Evolutionary conservation across 306 rosid genomes (phyloP).

Genomic region (Acmispon strigosus): DNA sequence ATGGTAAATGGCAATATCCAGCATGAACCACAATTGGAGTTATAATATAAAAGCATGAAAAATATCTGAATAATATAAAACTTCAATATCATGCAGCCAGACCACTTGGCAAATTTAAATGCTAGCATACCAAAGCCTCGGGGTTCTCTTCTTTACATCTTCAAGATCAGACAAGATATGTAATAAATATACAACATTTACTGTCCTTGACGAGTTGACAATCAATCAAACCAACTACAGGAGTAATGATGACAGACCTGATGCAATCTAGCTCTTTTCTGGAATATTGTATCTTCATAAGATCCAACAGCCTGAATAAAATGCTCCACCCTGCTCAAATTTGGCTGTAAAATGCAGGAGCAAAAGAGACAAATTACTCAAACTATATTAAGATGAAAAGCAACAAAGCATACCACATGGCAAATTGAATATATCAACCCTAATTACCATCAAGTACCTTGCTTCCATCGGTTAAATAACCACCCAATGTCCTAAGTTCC

Average conservation of each 20-base stretch:
- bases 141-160: neutral
- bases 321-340: conserved; percentile 69
- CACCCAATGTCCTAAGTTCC: conserved; percentile 65
- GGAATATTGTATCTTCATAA: conserved; percentile 83
- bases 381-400: neutral
- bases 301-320: conserved; percentile 95
- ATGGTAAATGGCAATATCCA: neutral
- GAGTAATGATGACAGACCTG: conserved; percentile 49
- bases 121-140: neutral
- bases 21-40: neutral
- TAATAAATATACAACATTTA: neutral
- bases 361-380: neutral
- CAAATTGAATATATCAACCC: neutral
- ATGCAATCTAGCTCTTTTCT: conserved; percentile 79
- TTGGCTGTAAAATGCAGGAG: conserved; percentile 45
- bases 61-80: neutral
- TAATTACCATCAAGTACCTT: conserved; percentile 42
- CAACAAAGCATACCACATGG: neutral
- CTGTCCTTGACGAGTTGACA: neutral
- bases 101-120: neutral
- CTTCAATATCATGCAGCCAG: neutral
- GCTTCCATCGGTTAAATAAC: conserved; percentile 85
- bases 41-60: conserved; percentile 3
- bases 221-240: neutral
- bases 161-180: neutral